Base-by-base conservation (phyloP, 2,329 filamentous ascomycete genomes). In the Aspergillus spinulosporus region DNA sequence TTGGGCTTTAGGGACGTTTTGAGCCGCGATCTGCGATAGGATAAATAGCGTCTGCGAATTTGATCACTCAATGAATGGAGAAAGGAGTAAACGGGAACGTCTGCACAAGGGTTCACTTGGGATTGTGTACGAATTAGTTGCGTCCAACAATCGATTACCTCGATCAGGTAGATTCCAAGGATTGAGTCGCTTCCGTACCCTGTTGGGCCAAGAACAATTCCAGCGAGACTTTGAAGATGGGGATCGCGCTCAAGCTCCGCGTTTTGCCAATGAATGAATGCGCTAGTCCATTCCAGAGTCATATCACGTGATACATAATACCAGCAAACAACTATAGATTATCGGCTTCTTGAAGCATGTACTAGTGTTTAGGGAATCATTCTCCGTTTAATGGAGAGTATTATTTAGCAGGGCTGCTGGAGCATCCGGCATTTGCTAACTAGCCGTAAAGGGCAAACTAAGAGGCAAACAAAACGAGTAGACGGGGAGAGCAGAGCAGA, bases 241-340 rank as follows among this genome's bases (percentile, higher is more conserved):
- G 65, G 59, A 65, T 66, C 60, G 63, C 64, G 63, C 52, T 65
- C 55, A 57, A 64, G 60, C 64, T 66, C 62, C 62, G 68, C 67
- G 68, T 70, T 71, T 69, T 69, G 58, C 62, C 65, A 64, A 46
- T 57, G 49, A 47, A 28, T 34, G 62, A 21, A 21, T 21, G 21
- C 66, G 64, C 66, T 67, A 68, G 62, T 36, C 64, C 50, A 61
- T 68, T 71, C 62, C 52, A 57, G 48, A 1, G 8, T 2, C 1
- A 6, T 0, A 26, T 68, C 69, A 72, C 66, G 68, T 72, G 69
- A 59, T 5, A n/a, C 14, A 21, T 21, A 21, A 21, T 21, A 21
- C 21, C 21, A 21, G 21, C 21, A 21, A 21, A 21, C 21, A 21
- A 21, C 21, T 21, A 21, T 21, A 21, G 21, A 21, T 21, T 21